Conservation (phyloP, 2,329 filamentous ascomycete genomes). For the Xylaria sp. region DNA sequence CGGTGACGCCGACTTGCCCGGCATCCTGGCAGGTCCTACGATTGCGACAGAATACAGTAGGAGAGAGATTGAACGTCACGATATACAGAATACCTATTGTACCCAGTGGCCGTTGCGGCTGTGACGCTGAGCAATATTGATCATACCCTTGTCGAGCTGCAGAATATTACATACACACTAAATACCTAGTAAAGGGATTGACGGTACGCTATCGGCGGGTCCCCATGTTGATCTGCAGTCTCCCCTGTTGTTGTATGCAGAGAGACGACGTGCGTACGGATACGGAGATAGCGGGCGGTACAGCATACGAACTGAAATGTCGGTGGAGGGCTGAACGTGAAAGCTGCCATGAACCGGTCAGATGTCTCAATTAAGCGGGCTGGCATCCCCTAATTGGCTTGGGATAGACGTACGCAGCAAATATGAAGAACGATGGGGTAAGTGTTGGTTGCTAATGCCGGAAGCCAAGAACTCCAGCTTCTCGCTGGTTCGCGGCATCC, state of each 20-base stretch:
- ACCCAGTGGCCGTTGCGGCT: slow-evolving; percentile 6
- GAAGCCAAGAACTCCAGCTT: not conserved
- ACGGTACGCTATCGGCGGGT: slow-evolving; percentile 9
- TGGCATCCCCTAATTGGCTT: slow-evolving; percentile 11
- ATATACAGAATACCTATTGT: not conserved
- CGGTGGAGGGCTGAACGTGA: slow-evolving; percentile 9
- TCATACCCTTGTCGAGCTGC: slow-evolving; percentile 26
- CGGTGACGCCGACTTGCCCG: not conserved
- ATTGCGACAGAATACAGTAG: slow-evolving; percentile 1
- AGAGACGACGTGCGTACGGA: not conserved
- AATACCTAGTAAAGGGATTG: slow-evolving; percentile 10
- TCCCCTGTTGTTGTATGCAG: slow-evolving; percentile 7
- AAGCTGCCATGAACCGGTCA: not conserved
- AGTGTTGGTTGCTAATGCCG: not conserved
- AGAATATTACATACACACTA: not conserved
- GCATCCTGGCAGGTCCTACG: slow-evolving; percentile 3
- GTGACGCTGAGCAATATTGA: slow-evolving; percentile 17
- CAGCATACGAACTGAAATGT: slow-evolving; percentile 11
- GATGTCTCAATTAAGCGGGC: not conserved
- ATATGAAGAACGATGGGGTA: not conserved
- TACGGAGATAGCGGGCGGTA: not conserved
- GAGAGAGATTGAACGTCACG: slow-evolving; percentile 6
- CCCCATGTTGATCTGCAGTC: slow-evolving; percentile 19
- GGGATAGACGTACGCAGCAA: not conserved
- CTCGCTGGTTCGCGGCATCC: not conserved